Conservation (phyloP, 2,329 filamentous ascomycete genomes). For the Colletotrichum sp. region DNA sequence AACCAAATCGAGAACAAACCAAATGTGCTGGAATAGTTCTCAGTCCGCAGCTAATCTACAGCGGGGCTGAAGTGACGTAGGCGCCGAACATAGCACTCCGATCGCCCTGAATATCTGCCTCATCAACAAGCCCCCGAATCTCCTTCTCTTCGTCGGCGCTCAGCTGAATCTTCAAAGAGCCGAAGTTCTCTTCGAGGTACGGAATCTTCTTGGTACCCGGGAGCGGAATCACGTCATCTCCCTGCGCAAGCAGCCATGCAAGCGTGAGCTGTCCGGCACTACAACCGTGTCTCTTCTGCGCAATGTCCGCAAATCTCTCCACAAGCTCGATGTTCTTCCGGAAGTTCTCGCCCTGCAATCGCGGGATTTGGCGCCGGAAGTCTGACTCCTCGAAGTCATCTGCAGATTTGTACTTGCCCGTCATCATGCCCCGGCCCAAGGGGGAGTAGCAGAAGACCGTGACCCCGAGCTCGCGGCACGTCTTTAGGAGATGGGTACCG, state of each 20-base stretch:
- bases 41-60: not conserved
- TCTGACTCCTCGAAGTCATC: conserved; percentile 54
- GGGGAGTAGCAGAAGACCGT: conserved; percentile 63
- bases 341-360: conserved; percentile 58
- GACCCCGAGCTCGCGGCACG: conserved; percentile 63
- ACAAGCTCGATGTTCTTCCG: conserved; percentile 60
- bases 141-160: conserved; percentile 36
- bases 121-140: conserved; percentile 32
- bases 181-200: conserved; percentile 52
- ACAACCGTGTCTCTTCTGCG: conserved; percentile 55
- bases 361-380: conserved; percentile 49
- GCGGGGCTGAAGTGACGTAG: not conserved
- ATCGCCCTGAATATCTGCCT: conserved; percentile 30
- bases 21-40: not conserved
- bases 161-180: conserved; percentile 34
- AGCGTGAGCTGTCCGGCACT: conserved; percentile 64
- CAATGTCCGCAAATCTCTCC: conserved; percentile 49
- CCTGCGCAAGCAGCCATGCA: conserved; percentile 68
- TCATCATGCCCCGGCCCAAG: conserved; percentile 63
- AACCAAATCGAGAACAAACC: rapidly evolving
- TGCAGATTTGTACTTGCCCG: conserved; percentile 49
- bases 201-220: conserved; percentile 53
- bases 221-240: conserved; percentile 64
- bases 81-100: not conserved
- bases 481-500: conserved; percentile 52